phyloP scores from a whole-genome alignment of 495 filamentous ascomycete genomes.

The Xanthoparmelia taractica region DNA sequence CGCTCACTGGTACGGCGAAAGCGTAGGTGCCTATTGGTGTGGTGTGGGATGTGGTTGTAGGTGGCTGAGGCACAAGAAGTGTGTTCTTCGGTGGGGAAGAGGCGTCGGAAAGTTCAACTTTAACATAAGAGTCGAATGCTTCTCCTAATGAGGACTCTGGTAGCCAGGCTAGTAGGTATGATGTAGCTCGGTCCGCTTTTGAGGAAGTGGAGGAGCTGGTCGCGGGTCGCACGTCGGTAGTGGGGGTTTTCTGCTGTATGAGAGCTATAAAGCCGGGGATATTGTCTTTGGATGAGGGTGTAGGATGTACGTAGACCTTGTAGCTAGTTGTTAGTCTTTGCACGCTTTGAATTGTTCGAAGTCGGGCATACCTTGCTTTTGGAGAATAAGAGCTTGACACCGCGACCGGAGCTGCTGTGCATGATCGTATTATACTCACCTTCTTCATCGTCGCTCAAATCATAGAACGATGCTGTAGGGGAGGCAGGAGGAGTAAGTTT shows the following conservation, averaged over 20 bases:
- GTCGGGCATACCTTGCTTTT: constrained; percentile 78
- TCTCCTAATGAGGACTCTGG: constrained; percentile 85
- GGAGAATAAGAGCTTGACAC: constrained; percentile 91
- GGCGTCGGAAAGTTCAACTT: constrained; percentile 80
- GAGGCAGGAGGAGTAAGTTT: constrained; percentile 43
- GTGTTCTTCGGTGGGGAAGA: constrained; percentile 74
- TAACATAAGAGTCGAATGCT: constrained; percentile 81
- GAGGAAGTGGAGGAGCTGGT: constrained; percentile 45
- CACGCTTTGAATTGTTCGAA: constrained; percentile 1
- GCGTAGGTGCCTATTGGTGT: constrained; percentile 77
- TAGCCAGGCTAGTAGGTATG: constrained; percentile 84
- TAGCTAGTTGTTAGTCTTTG: constrained; percentile 24
- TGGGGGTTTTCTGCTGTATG: constrained; percentile 74
- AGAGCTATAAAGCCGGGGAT: constrained; percentile 94
- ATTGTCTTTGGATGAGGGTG: constrained; percentile 88
- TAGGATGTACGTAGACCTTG: constrained; percentile 95
- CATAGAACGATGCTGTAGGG: constrained; percentile 88
- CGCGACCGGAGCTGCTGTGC: constrained; percentile 66
- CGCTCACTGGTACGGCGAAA: constrained; percentile 82
- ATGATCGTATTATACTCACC: constrained; percentile 93
- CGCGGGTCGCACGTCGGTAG: constrained; percentile 20
- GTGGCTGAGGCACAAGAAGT: constrained; percentile 86
- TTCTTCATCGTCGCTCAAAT: constrained; percentile 93
- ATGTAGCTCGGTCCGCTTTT: constrained; percentile 38
- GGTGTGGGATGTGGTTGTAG: constrained; percentile 60